A percentile compares a stretch with the other conserved stretches of the same genome.
Conservation (phyloP, 306 rosid genomes). For the Acacia confusa region DNA sequence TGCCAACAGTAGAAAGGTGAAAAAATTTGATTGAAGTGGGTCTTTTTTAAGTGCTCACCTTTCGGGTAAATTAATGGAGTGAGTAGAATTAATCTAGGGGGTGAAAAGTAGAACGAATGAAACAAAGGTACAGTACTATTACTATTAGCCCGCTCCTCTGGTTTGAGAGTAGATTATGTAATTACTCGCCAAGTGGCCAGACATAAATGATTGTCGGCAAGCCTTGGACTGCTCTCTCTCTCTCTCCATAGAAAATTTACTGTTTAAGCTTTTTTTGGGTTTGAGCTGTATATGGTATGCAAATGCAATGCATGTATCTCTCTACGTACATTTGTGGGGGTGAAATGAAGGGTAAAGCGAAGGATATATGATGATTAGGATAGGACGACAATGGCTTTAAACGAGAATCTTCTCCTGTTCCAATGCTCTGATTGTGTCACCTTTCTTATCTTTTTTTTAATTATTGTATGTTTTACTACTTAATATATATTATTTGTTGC, state of each 20-base stretch:
- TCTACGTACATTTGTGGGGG: slow-evolving; percentile 32
- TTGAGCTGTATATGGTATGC: slow-evolving; percentile 16
- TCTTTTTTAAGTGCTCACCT: slow-evolving; percentile 11
- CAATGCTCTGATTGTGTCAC: slow-evolving; percentile 48
- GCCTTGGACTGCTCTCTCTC: slow-evolving; percentile 46
- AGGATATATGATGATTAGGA: slow-evolving; percentile 62
- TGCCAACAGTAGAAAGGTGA: slow-evolving; percentile 30
- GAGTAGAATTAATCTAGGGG: slow-evolving; percentile 21
- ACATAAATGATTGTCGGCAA: slow-evolving; percentile 69
- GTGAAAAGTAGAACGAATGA: background rate
- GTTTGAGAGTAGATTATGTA: slow-evolving; percentile 20
- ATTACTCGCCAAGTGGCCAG: slow-evolving; percentile 52
- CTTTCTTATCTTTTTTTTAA: slow-evolving; percentile 27
- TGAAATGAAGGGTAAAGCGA: slow-evolving; percentile 25
- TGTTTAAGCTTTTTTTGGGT: background rate
- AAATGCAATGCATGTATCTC: slow-evolving; percentile 42
- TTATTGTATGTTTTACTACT: slow-evolving; percentile 32
- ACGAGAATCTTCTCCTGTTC: slow-evolving; percentile 78
- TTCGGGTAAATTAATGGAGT: slow-evolving; percentile 15
- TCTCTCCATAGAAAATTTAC: slow-evolving; percentile 29
- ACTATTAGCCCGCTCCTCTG: slow-evolving; percentile 14
- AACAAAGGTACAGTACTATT: background rate
- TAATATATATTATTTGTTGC: slow-evolving; percentile 11
- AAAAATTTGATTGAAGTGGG: slow-evolving; percentile 38
- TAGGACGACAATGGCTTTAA: slow-evolving; percentile 62